Evolutionary conservation across 805 yeast species (phyloP), one percentile per base, ranked within the genome.

Genomic region (Candida tallmaniae): DNA sequence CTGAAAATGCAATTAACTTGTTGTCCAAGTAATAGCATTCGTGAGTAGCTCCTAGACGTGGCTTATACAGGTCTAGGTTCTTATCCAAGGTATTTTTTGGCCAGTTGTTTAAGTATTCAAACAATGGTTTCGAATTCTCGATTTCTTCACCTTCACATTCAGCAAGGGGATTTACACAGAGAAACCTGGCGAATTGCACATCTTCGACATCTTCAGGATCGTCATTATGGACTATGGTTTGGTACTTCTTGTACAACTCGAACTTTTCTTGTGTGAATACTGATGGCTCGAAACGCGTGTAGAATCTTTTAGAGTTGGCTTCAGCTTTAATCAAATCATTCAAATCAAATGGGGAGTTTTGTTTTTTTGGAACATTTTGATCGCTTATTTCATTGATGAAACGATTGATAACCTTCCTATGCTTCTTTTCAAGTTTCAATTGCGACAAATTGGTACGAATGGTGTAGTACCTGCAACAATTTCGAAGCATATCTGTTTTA

Each of bases 401-500:
- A 43, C 81, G 65, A 46, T 82, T 84, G 4, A 86, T 51, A 3
- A 70, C 68, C 38, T 78, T 76, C 24, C 87, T 68, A 36, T 79
- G 80, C 31, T 84, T 89, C 51, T 85, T 86, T 16, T 67, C 59
- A 5, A 80, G 54, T 23, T 65, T 63, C 45, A 79, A 67, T 17
- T 54, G 48, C 0, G 50, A 50, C 12, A 73, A 56, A 15, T 64
- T 64, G 0, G 94, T 78, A 34, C 96, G 56, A 12, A 88, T 84
- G 0, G 96, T 81, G 52, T 76, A 85, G 54, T 79, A 70, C 14
- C 89, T 68, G 47, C 97, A 88, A 52, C 97, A 88, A 27, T 76
- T 76, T 25, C 88, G 56, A 20, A 82, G 50, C 41, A 76, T 55
- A 52, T 89, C 96, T 0, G 84, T 77, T 48, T 71, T 64, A 36